Conservation (phyloP, 352 stramenopile genomes). For the Globisporangium paddicum region DNA sequence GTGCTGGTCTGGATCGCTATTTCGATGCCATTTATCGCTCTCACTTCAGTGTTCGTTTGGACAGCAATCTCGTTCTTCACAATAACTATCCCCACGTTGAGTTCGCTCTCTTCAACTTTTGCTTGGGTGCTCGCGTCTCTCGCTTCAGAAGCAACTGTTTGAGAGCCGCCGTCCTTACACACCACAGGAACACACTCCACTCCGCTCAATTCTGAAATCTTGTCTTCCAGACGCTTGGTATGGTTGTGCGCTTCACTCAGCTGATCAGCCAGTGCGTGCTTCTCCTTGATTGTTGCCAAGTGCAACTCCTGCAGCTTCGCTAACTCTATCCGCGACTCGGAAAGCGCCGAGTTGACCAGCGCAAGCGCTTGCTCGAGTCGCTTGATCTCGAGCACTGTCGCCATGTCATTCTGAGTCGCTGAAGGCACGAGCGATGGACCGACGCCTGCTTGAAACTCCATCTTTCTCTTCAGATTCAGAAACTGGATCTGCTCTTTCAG, state of each 20-base stretch:
- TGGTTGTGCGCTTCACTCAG: slow-evolving; percentile 22
- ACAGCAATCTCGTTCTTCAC: not conserved
- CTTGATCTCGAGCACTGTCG: slow-evolving; percentile 29
- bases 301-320: slow-evolving; percentile 35
- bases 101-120: not conserved
- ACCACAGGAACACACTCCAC: slow-evolving; percentile 9
- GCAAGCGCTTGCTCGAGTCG: slow-evolving; percentile 38
- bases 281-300: slow-evolving; percentile 35
- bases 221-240: slow-evolving; percentile 14
- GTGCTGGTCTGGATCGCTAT: slow-evolving; percentile 1
- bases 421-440: not conserved
- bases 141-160: slow-evolving; percentile 8
- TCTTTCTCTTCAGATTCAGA: slow-evolving; percentile 35
- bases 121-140: slow-evolving; percentile 11
- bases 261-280: slow-evolving; percentile 32
- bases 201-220: slow-evolving; percentile 3
- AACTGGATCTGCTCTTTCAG: slow-evolving; percentile 61
- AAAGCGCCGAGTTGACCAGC: slow-evolving; percentile 35
- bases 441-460: slow-evolving; percentile 21
- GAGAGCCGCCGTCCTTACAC: slow-evolving; percentile 8
- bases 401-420: slow-evolving; percentile 3
- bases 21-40: not conserved
- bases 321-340: slow-evolving; percentile 37
- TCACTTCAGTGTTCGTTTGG: not conserved
- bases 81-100: not conserved